Evolutionary conservation across 2,329 filamentous ascomycete species (phyloP).

Genomic region (Didymellaceae sp.): DNA sequence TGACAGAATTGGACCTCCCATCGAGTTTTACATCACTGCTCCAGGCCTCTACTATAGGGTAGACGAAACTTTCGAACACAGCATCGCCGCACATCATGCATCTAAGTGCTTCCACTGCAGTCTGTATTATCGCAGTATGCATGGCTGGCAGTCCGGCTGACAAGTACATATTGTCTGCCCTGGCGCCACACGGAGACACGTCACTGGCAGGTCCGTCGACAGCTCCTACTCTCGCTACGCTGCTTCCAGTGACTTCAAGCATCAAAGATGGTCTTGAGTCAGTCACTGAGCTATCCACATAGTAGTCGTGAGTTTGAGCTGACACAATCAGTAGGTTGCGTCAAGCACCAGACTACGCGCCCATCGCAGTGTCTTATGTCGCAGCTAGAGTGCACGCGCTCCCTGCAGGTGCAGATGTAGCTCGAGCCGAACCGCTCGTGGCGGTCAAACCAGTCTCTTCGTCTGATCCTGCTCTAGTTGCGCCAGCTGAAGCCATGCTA

Average conservation of each 20-base stretch:
- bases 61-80: background rate
- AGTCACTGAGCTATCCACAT: background rate
- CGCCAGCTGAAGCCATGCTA: slow-evolving; percentile 5
- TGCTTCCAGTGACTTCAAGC: background rate
- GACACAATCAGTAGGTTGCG: slow-evolving; percentile 16
- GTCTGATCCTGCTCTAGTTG: background rate
- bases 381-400: background rate
- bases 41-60: too few species aligned
- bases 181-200: slow-evolving; percentile 1
- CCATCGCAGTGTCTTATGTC: slow-evolving; percentile 2
- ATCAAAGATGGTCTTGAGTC: slow-evolving; percentile 7
- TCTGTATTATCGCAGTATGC: background rate
- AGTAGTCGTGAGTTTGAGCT: background rate
- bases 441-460: slow-evolving; percentile 4
- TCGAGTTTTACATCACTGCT: too few species aligned
- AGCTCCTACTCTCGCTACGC: background rate
- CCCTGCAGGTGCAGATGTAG: background rate
- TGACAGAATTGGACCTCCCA: too few species aligned
- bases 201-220: background rate
- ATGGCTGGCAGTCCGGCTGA: background rate
- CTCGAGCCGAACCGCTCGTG: slow-evolving; percentile 1
- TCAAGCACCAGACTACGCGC: slow-evolving; percentile 17
- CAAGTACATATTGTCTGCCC: slow-evolving; percentile 6
- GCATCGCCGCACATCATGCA: slow-evolving; percentile 2
- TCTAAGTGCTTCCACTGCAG: background rate